Base-by-base conservation (phyloP, 305 asterid species). In the Andrographis paniculata region DNA sequence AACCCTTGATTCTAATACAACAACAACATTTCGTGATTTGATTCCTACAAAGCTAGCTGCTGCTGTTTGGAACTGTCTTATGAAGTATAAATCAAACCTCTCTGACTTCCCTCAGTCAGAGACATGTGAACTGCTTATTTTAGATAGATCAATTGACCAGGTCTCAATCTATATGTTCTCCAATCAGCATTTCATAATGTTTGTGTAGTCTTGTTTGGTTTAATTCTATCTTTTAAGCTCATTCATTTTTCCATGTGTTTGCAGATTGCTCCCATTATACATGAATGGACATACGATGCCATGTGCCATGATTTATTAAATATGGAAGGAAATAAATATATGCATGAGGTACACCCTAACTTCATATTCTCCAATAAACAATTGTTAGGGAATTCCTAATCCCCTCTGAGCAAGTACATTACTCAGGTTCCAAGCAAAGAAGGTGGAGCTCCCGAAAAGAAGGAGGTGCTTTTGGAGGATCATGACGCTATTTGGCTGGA, bases 261-360 rank as follows among this genome's bases (percentile, higher is more conserved):
- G 35, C 69, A 92, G 99, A 78, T 92, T 65, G 88, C 99, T 69
- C 99, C 99, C 14, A 60, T 92, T 48, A 92, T 92, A 69, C 99
- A 92, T 57, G 99, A 92, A 64, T 92, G 99, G 99, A 87, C 99
- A 27, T 92, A 92, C 72, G 99, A 92, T 58, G 97, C 99, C 22
- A 84, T 82, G 88, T 82, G 88, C 60, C 85, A 58, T 60, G 93
- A 82, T 53, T 55, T 82, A 58, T 74, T 82, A 61, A 58, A 66
- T 51, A 71, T 82, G 82, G 93, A 82, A 41, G 93, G 88, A 42
- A 92, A 84, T 68, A 92, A 92, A 68, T 92, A 84, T 59, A 86
- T 87, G 10, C 94, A 92, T 53, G 94, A 92, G 95, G 99, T 87
- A 68, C 65, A 53, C 50, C 46, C 51, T 44, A 22, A 61, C 39